Evolutionary conservation across 331 rosid species (phyloP).

Genomic region (Ulmus americana): DNA sequence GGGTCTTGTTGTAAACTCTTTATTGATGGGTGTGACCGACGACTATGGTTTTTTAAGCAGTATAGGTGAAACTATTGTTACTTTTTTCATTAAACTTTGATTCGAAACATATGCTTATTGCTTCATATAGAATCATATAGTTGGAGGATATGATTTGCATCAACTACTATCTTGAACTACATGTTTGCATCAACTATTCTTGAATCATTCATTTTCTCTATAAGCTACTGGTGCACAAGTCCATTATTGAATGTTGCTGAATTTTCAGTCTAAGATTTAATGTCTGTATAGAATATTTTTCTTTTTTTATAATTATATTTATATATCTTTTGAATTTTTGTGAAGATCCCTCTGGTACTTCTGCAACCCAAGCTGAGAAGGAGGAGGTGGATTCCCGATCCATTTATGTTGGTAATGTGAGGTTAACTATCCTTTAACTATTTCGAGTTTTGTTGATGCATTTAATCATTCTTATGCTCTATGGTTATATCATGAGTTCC

Average conservation of each 20-base stretch:
- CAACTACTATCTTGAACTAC: not conserved
- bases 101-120: not conserved
- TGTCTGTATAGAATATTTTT: not conserved
- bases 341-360: constrained; percentile 62
- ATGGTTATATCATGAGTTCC: not conserved
- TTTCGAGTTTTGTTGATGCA: not conserved
- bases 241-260: not conserved
- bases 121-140: not conserved
- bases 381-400: constrained; percentile 97
- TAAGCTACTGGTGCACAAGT: not conserved
- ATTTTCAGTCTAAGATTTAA: not conserved
- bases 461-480: not conserved
- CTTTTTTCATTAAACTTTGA: not conserved
- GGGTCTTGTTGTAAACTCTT: not conserved
- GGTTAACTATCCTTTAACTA: constrained; percentile 33
- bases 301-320: constrained; percentile 6
- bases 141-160: not conserved
- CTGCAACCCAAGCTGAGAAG: constrained; percentile 91
- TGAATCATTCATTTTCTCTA: not conserved
- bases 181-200: not conserved
- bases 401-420: constrained; percentile 96
- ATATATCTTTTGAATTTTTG: constrained; percentile 28
- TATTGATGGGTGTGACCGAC: not conserved
- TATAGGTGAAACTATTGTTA: not conserved
- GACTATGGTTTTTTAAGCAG: not conserved